Evolutionary conservation across 2,329 filamentous ascomycete species (phyloP), one percentile per base, ranked within the genome.

Genomic region (Colletotrichum higginsianum): DNA sequence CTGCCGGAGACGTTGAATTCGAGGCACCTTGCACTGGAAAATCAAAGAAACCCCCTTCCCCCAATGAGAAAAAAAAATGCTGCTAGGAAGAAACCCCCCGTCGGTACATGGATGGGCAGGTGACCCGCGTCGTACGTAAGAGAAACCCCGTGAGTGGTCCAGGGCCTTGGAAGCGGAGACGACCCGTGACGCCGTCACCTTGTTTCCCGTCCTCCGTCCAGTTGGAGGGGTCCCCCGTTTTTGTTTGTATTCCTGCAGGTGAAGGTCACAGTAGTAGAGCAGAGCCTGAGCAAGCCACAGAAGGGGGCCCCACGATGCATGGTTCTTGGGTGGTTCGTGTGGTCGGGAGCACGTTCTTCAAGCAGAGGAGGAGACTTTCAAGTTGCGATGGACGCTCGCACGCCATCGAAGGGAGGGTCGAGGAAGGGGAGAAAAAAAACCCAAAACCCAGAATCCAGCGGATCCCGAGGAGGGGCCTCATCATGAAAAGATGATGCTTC

Each of bases 161-260:
- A 11, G 35, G 58, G 38, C 69, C 69, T 60, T 71, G 65, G 69
- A 68, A 71, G 69, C 50, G 65, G 69, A n/a, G 49, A 38, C 53
- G 47, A 16, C 46, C 53, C 61, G 40, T 58, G 23, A 52, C 57
- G 62, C 58, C 40, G 21, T 8, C 38, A 13, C 66, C 55, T 42
- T 63, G 65, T 60, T 64, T 68, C 65, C 68, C 65, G 68, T 58
- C 52, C 44, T 30, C 47, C 47, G n/a, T 49, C 11, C 53, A 23
- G 53, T 40, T 40, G n/a, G 53, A 15, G 12, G 53, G 35, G 4
- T 44, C 30, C 42, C 53, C 58, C 58, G 65, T 58, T 57, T 71
- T 30, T 50, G 13, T 21, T 46, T 58, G 13, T 18, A n/a, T 50
- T 61, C 16, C 11, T 42, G 46, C 18, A 49, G 46, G 46, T 49